Base-by-base conservation (phyloP, 768 basidiomycete species). In the Amyloporia xantha region DNA sequence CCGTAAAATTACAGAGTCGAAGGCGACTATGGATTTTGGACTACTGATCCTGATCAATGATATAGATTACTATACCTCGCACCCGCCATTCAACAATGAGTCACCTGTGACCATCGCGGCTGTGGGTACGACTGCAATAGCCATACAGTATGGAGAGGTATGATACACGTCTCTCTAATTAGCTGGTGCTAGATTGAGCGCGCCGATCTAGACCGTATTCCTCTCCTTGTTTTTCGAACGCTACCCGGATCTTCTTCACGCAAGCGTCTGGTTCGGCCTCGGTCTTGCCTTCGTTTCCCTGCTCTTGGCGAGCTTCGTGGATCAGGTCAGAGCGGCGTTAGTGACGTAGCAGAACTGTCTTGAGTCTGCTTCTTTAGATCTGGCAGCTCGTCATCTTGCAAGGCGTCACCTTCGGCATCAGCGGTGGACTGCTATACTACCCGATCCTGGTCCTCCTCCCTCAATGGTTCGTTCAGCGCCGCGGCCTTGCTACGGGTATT, bases 321-420 rank as follows among this genome's bases (percentile, higher is more conserved):
- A 39, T 1, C 39, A 56, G 37, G 58, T 59, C 30, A 6, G 49
- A 28, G 6, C 24, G 10, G n/a, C n/a, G n/a, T n/a, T n/a, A n/a
- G n/a, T n/a, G n/a, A n/a, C n/a, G n/a, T n/a, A n/a, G n/a, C n/a
- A n/a, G n/a, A n/a, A n/a, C n/a, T n/a, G n/a, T n/a, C n/a, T n/a
- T n/a, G n/a, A n/a, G n/a, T n/a, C n/a, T n/a, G n/a, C 44, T 41
- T 42, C 3, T 35, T 10, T 15, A 62, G 58, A 45, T 59, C 1
- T 60, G 55, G 59, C 54, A 56, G 25, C 49, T 60, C 12, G 53
- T 59, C 12, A 4, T 55, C 24, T 46, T 60, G 2, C 61, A 62
- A 47, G 59, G 59, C 11, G 53, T 60, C 4, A 37, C 52, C 4
- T 58, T 56, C 30, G 54, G 59, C 7, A 51, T 60, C 37, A 45